These are phyloP conservation scores for Sarcodon sp. DNA, from an alignment of 768 basidiomycete genomes.

Conservation along the genomic window DNA sequence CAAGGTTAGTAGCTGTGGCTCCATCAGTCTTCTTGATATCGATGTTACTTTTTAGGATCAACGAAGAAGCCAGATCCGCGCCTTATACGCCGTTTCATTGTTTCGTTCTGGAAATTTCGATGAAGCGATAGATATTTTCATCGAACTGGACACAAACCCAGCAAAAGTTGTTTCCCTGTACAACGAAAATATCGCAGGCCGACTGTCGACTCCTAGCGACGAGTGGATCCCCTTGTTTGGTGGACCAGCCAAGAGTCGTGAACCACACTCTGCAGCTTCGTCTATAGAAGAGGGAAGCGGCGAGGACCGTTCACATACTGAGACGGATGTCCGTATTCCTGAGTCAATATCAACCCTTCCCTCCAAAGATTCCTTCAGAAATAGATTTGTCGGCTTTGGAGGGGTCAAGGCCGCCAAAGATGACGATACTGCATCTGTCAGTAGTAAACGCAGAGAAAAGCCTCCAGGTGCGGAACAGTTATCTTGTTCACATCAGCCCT, in stretches of 20 bases:
- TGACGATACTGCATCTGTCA: constrained; percentile 48
- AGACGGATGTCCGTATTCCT: constrained; percentile 5
- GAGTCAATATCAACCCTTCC: background rate
- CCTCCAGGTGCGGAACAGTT: background rate
- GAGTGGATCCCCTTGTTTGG: constrained; percentile 79
- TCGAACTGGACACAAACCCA: constrained; percentile 83
- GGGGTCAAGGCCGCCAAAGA: constrained; percentile 30
- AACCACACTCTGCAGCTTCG: background rate
- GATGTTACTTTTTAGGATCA: constrained; percentile 26
- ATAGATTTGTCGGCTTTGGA: constrained; percentile 1
- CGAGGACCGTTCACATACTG: constrained; percentile 14
- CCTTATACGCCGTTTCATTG: constrained; percentile 67
- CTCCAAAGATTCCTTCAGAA: background rate
- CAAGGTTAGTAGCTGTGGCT: constrained; percentile 30
- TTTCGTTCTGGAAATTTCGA: constrained; percentile 63
- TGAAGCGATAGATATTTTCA: constrained; percentile 74
- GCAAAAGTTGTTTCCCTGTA: constrained; percentile 89
- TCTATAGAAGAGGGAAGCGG: constrained; percentile 9
- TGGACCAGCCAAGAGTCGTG: constrained; percentile 32
- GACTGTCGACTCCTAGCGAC: constrained; percentile 54
- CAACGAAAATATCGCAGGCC: constrained; percentile 69
- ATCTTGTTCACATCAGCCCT: background rate
- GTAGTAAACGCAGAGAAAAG: constrained; percentile 18
- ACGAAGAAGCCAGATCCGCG: constrained; percentile 45
- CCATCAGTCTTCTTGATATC: background rate